phyloP scores from a whole-genome alignment of 2,329 filamentous ascomycete genomes.

The Neonectria sp. region DNA sequence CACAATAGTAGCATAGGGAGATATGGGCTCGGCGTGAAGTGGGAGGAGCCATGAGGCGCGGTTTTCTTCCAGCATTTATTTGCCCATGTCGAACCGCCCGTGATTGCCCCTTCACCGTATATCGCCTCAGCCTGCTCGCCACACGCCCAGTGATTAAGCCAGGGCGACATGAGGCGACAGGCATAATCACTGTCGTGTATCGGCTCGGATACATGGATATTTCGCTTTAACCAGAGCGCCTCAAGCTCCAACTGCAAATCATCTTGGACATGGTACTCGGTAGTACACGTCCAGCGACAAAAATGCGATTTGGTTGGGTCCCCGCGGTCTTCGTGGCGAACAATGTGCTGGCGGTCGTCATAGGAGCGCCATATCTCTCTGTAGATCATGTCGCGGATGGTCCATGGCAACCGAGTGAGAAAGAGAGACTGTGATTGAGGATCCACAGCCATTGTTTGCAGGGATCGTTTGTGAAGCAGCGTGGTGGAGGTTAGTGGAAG shows the following conservation, averaged over 20 bases:
- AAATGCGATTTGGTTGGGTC: slow-evolving; percentile 16
- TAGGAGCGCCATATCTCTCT: slow-evolving; percentile 29
- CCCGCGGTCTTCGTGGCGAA: slow-evolving; percentile 16
- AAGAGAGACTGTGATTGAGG: slow-evolving; percentile 26
- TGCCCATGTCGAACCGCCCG: background rate
- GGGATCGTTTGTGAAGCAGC: background rate
- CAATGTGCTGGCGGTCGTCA: slow-evolving; percentile 31
- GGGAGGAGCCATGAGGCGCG: background rate
- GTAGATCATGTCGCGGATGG: slow-evolving; percentile 35
- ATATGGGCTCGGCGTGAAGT: slow-evolving; percentile 6
- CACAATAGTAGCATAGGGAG: slow-evolving; percentile 7
- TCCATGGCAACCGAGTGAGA: slow-evolving; percentile 23
- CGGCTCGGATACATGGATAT: background rate
- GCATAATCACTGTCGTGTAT: background rate
- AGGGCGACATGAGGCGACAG: slow-evolving; percentile 12
- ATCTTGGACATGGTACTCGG: slow-evolving; percentile 19
- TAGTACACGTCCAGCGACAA: slow-evolving; percentile 33
- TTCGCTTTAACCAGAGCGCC: background rate
- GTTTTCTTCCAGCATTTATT: slow-evolving; percentile 11
- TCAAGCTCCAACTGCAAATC: slow-evolving; percentile 13
- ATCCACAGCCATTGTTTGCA: slow-evolving; percentile 5
- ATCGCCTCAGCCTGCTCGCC: slow-evolving; percentile 3
- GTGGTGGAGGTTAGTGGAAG: background rate
- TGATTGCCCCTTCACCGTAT: background rate
- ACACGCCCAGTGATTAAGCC: slow-evolving; percentile 20